These are phyloP conservation scores for Psophocarpus tetragonolobus DNA, from an alignment of 306 rosid species.

Conservation along the genomic window DNA sequence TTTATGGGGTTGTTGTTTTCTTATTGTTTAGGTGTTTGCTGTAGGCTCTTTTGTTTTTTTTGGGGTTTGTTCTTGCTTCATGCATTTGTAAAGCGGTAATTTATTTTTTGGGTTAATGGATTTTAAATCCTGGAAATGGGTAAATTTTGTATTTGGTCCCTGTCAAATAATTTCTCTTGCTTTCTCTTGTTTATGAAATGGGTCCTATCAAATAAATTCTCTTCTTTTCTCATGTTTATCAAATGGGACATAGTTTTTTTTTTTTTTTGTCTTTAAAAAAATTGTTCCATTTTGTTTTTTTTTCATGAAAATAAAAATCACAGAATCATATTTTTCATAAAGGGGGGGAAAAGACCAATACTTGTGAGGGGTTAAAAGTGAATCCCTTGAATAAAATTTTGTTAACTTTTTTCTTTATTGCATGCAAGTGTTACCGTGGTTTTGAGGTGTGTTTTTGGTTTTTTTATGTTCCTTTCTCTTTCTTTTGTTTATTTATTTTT, in stretches of 20 bases:
- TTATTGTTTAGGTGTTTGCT: neutral
- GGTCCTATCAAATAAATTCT: neutral
- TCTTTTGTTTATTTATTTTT: neutral
- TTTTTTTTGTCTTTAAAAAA: neutral
- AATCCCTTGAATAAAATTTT: neutral
- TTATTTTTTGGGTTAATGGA: neutral
- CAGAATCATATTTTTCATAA: neutral
- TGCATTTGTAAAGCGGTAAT: neutral
- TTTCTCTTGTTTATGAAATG: neutral
- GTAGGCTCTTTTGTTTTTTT: too few relatives aligned
- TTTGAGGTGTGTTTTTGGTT: neutral
- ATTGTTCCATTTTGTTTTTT: neutral
- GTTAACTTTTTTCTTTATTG: neutral
- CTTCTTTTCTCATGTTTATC: neutral
- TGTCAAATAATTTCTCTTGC: neutral
- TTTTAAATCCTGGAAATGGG: neutral
- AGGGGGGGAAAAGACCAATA: neutral
- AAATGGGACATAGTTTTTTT: neutral
- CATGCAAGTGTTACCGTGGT: constrained; percentile 17
- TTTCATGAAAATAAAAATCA: neutral
- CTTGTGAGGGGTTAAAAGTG: neutral
- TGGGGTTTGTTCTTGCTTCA: neutral
- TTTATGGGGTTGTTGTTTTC: neutral
- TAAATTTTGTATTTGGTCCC: neutral
- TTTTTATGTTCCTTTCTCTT: neutral